Evolutionary conservation across 768 basidiomycete species (phyloP), one percentile per base, ranked within the genome.

Genomic region (Lentinula boryana): DNA sequence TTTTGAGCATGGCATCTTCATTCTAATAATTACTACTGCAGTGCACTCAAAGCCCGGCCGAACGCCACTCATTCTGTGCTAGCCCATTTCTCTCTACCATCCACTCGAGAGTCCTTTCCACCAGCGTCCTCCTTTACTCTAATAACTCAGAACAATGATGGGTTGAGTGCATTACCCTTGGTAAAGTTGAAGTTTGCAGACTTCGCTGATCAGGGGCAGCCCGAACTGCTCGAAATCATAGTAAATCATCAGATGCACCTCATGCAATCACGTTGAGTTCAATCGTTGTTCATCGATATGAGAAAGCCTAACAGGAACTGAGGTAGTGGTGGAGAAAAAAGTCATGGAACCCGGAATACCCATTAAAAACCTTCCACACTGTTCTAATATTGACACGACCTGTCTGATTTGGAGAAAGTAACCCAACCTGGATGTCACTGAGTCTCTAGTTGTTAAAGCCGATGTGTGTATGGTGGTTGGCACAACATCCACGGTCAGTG

Each of bases 81-180:
- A 27, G 27, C 27, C 27, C 0, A 27, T 27, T 27, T 27, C 27
- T 0, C 27, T 27, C 3, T 4, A 27, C 27, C 27, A 27, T 27
- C 27, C 27, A 27, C 27, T 27, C 27, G 27, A 27, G 27, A 27
- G 27, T 27, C 27, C 27, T 27, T 27, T 27, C 27, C 27, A 27
- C 4, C 27, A 27, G 62, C 65, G 7, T 72, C 79, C 7, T 73
- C 72, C 1, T 84, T 83, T 65, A 74, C 79, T 3, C 76, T 84
- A 31, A 76, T 85, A 46, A 86, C 84, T 13, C 84, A 86, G 66
- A 86, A 86, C 66, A 79, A 85, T n/a, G 85, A 88, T 63, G 78
- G 82, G 4, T 27, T 27, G 27, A 27, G 27, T 27, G 27, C 27
- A 3, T 68, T 71, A 59, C 76, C 83, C 1, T 67, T 80, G 53